phyloP scores from a whole-genome alignment of 306 rosid genomes.

The Prinsepia uniflora region DNA sequence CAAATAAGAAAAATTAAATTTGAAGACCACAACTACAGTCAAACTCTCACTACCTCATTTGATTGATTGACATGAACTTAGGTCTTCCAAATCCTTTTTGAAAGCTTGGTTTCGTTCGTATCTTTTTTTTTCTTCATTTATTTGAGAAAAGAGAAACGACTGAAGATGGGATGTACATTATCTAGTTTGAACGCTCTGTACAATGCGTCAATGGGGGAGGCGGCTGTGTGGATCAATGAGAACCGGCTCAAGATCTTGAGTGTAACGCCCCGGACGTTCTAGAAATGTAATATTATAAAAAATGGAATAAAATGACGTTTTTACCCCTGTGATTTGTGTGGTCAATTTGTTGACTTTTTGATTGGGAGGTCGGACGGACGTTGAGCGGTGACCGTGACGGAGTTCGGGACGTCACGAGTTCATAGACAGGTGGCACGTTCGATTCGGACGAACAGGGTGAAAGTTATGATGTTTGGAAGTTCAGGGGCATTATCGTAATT shows the following conservation, averaged over 20 bases:
- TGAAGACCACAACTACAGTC: neutral
- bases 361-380: too few species aligned
- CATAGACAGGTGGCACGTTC: too few species aligned
- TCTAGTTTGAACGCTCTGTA: constrained; percentile 85
- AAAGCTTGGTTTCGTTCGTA: constrained; percentile 40
- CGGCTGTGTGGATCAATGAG: constrained; percentile 96
- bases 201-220: constrained; percentile 94
- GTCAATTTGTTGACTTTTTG: too few species aligned
- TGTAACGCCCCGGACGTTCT: too few species aligned
- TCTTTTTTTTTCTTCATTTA: neutral
- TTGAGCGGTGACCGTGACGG: too few species aligned
- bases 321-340: too few species aligned
- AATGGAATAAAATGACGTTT: too few species aligned
- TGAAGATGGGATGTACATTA: constrained; percentile 82
- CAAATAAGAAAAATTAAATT: neutral
- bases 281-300: too few species aligned
- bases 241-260: constrained; percentile 75
- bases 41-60: neutral
- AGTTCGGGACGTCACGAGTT: too few species aligned
- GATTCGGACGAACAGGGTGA: too few species aligned
- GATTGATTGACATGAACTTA: constrained; percentile 41
- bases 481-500: too few species aligned
- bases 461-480: too few species aligned
- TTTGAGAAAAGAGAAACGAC: neutral
- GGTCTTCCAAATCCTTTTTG: constrained; percentile 37